A percentile compares a stretch with the other conserved stretches of the same genome.
phyloP scores from a whole-genome alignment of 1,284 basidiomycete genomes.

The Cutaneotrichosporon sp. region DNA sequence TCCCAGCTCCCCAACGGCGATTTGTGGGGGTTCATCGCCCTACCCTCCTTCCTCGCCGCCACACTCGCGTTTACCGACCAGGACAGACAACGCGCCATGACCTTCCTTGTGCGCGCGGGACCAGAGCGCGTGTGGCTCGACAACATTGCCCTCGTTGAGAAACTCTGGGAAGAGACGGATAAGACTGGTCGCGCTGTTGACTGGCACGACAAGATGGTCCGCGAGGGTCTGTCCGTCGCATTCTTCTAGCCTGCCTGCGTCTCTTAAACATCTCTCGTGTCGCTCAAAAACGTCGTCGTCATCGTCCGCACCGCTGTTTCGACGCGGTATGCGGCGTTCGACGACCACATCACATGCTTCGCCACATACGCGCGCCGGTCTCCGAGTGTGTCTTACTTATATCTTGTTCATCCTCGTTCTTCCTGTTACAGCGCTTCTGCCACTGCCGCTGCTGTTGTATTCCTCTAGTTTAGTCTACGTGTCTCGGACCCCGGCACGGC shows the following conservation, averaged over 20 bases:
- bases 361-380: too few species aligned
- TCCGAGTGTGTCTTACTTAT: too few species aligned
- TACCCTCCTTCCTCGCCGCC: conserved; percentile 29
- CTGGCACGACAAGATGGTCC: conserved; percentile 31
- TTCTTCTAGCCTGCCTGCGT: conserved; percentile 20
- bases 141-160: conserved; percentile 31
- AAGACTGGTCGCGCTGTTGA: conserved; percentile 24
- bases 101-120: conserved; percentile 22
- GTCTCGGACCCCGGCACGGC: too few species aligned
- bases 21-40: conserved; percentile 25
- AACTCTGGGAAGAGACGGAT: conserved; percentile 32
- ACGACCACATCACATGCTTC: too few species aligned
- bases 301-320: too few species aligned
- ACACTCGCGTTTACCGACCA: conserved; percentile 16
- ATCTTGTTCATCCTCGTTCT: too few species aligned
- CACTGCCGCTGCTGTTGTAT: too few species aligned
- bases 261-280: background rate
- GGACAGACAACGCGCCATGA: conserved; percentile 25
- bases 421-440: too few species aligned
- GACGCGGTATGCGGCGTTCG: too few species aligned
- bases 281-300: too few species aligned
- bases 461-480: too few species aligned
- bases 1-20: conserved; percentile 27
- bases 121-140: conserved; percentile 32
- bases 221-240: conserved; percentile 27